These are phyloP conservation scores for Musa acuminata DNA, from an alignment of 176 grass and related monocot genomes.

Conservation along the genomic window DNA sequence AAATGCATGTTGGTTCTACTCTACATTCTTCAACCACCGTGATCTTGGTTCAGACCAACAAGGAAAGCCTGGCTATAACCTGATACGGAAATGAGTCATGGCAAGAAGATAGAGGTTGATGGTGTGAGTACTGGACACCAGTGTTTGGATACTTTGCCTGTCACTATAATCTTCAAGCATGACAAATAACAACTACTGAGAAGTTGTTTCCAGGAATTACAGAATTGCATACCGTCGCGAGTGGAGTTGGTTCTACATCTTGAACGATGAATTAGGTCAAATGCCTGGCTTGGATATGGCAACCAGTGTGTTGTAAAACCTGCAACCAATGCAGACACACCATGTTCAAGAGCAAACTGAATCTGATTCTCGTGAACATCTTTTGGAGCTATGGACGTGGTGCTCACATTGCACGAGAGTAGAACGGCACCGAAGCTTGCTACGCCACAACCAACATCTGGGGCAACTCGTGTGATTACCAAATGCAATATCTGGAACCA, in stretches of 20 bases:
- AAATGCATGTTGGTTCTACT: too few species aligned
- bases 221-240: slow-evolving; percentile 29
- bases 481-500: slow-evolving; percentile 46
- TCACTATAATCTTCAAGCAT: not conserved
- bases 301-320: slow-evolving; percentile 37
- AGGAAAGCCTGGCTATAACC: too few species aligned
- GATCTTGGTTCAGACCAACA: too few species aligned
- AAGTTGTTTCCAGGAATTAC: not conserved
- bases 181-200: not conserved
- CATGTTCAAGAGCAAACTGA: slow-evolving; percentile 50
- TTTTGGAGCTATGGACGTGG: slow-evolving; percentile 44
- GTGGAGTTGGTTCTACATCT: slow-evolving; percentile 53
- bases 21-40: too few species aligned
- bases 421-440: slow-evolving; percentile 46
- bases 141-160: not conserved
- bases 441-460: slow-evolving; percentile 44
- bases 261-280: slow-evolving; percentile 47
- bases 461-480: slow-evolving; percentile 28
- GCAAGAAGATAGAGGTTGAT: not conserved
- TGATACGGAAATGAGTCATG: too few species aligned
- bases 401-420: slow-evolving; percentile 28
- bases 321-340: slow-evolving; percentile 44
- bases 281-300: slow-evolving; percentile 43
- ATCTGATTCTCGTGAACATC: slow-evolving; percentile 54
- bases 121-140: not conserved